Conservation (phyloP, 2,329 filamentous ascomycete genomes). For the Zalaria obscura region DNA sequence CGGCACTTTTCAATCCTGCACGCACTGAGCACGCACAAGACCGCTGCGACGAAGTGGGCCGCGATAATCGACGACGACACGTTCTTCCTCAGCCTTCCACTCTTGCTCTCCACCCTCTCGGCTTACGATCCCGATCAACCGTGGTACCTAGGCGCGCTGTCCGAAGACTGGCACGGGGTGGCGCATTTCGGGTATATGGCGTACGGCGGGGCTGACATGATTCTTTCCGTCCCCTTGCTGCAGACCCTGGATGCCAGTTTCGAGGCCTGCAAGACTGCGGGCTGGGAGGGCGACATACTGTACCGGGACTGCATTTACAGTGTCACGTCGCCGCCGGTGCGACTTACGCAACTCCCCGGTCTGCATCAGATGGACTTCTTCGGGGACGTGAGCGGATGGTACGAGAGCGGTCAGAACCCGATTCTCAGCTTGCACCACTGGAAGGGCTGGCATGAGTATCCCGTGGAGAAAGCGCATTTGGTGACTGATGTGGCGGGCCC, state of each 20-base stretch:
- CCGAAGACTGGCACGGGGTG: constrained; percentile 7
- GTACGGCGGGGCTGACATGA: constrained; percentile 15
- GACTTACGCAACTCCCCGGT: constrained; percentile 12
- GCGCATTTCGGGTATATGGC: constrained; percentile 11
- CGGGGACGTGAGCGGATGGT: constrained; percentile 13
- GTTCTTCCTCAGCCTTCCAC: constrained; percentile 13
- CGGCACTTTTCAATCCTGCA: constrained; percentile 13
- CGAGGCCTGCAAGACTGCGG: constrained; percentile 11
- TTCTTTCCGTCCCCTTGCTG: constrained; percentile 14
- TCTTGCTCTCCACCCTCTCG: constrained; percentile 9
- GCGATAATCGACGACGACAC: constrained; percentile 16
- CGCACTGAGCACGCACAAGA: constrained; percentile 8
- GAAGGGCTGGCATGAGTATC: constrained; percentile 15
- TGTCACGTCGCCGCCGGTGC: constrained; percentile 12
- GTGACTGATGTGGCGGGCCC: constrained; percentile 13
- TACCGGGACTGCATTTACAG: constrained; percentile 14
- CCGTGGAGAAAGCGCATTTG: constrained; percentile 6
- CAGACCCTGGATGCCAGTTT: constrained; percentile 9
- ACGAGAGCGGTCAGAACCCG: constrained; percentile 12
- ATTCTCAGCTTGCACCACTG: constrained; percentile 15
- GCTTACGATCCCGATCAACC: constrained; percentile 9
- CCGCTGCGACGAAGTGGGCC: constrained; percentile 11
- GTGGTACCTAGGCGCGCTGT: constrained; percentile 13
- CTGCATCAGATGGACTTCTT: constrained; percentile 15
- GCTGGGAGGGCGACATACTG: constrained; percentile 8